Percentiles rank a stretch among this genome's conserved stretches.
Evolutionary conservation across 129 eudicot species (phyloP).

Genomic region (Erigeron canadensis): DNA sequence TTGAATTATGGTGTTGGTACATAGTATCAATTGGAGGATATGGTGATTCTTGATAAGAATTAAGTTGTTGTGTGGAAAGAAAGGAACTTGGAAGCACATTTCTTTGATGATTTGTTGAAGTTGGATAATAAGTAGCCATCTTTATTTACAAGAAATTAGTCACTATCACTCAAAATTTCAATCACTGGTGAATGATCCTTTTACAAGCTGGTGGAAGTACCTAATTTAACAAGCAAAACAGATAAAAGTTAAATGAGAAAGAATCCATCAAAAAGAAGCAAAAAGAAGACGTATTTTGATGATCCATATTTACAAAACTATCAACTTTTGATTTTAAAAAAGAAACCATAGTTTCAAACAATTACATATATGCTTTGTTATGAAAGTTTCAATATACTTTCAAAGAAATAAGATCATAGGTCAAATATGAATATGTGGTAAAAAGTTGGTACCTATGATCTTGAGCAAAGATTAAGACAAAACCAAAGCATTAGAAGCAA

Average conservation of each 20-base stretch:
- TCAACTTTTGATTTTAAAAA: neutral
- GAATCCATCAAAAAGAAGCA: neutral
- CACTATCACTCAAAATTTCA: slow-evolving; percentile 25
- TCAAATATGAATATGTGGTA: slow-evolving; percentile 6
- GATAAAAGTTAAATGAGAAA: slow-evolving; percentile 1
- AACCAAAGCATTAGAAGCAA: slow-evolving; percentile 38
- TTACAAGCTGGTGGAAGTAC: slow-evolving; percentile 35
- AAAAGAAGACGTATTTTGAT: slow-evolving; percentile 21
- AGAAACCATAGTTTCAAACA: neutral
- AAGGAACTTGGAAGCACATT: slow-evolving; percentile 51
- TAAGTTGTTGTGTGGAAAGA: slow-evolving; percentile 44
- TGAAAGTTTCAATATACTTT: neutral
- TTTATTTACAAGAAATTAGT: slow-evolving; percentile 15
- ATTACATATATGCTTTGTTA: neutral
- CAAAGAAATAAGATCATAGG: slow-evolving; percentile 10
- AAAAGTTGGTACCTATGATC: slow-evolving; percentile 29
- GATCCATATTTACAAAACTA: slow-evolving; percentile 3
- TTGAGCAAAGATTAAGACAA: slow-evolving; percentile 33
- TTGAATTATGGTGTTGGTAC: slow-evolving; percentile 39
- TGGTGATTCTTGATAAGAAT: slow-evolving; percentile 44
- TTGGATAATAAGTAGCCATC: slow-evolving; percentile 81
- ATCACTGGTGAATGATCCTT: slow-evolving; percentile 29
- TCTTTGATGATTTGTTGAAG: slow-evolving; percentile 52
- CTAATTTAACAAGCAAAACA: slow-evolving; percentile 26
- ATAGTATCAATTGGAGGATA: slow-evolving; percentile 48